phyloP scores from a whole-genome alignment of 371 early-diverging fungal species.

The Actinomucor elegans region DNA sequence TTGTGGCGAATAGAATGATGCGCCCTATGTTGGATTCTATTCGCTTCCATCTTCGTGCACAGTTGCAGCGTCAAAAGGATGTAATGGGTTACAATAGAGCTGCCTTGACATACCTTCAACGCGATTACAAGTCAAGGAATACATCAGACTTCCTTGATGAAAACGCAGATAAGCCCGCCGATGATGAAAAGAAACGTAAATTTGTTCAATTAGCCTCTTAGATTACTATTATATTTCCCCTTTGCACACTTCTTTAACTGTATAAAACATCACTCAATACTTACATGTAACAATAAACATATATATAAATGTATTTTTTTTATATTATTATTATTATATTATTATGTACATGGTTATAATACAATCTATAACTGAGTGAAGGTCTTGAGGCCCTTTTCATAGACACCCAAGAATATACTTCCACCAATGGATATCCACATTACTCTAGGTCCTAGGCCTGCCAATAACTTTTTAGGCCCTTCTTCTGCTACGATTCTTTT shows the following conservation, averaged over 20 bases:
- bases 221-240: constrained; percentile 1
- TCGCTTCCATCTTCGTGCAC: constrained; percentile 59
- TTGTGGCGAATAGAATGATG: constrained; percentile 75
- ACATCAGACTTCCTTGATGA: constrained; percentile 78
- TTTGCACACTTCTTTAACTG: neutral
- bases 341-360: neutral
- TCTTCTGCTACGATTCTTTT: constrained; percentile 78
- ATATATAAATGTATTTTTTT: neutral
- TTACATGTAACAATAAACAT: too few species aligned
- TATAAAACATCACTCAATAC: too few species aligned
- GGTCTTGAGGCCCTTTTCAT: constrained; percentile 75
- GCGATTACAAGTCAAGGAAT: constrained; percentile 71
- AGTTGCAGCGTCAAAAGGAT: constrained; percentile 72
- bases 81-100: constrained; percentile 80
- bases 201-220: constrained; percentile 45
- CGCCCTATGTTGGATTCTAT: constrained; percentile 78
- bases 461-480: constrained; percentile 70
- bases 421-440: constrained; percentile 96
- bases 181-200: constrained; percentile 74
- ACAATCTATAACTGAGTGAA: constrained; percentile 25
- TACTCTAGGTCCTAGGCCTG: constrained; percentile 90
- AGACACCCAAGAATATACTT: constrained; percentile 90
- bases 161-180: constrained; percentile 33
- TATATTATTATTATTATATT: neutral
- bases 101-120: constrained; percentile 66